A percentile compares a stretch with the other conserved stretches of the same genome.
phyloP scores from a whole-genome alignment of 2,329 filamentous ascomycete genomes.

The Pyrenophora seminiperda region DNA sequence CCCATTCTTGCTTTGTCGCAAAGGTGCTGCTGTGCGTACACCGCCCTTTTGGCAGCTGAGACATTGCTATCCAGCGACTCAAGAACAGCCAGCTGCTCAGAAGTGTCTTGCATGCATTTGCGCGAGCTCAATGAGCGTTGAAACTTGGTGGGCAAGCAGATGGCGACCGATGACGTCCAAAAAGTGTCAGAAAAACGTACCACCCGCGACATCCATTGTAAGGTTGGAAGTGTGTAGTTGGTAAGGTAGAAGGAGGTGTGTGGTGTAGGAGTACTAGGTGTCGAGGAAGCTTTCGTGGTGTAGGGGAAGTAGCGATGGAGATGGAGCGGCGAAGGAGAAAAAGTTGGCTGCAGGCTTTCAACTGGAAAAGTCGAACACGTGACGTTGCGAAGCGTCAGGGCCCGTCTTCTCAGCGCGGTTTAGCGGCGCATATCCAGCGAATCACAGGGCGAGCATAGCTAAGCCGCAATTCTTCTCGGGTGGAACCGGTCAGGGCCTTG shows the following conservation, averaged over 20 bases:
- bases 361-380: slow-evolving; percentile 29
- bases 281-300: slow-evolving; percentile 9
- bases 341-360: slow-evolving; percentile 24
- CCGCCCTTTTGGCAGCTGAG: slow-evolving; percentile 14
- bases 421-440: slow-evolving; percentile 13
- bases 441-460: slow-evolving; percentile 21
- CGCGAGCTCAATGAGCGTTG: slow-evolving; percentile 34
- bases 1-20: slow-evolving; percentile 33
- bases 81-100: slow-evolving; percentile 8
- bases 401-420: slow-evolving; percentile 1
- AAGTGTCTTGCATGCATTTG: slow-evolving; percentile 16
- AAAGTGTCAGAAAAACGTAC: slow-evolving; percentile 40
- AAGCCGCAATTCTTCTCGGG: slow-evolving; percentile 21
- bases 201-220: slow-evolving; percentile 50
- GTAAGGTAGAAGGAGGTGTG: slow-evolving; percentile 2
- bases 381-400: neutral
- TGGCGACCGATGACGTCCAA: slow-evolving; percentile 38
- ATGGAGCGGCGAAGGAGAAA: slow-evolving; percentile 25
- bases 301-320: slow-evolving; percentile 19
- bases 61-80: neutral
- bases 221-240: slow-evolving; percentile 22
- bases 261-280: neutral
- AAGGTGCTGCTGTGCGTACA: slow-evolving; percentile 27
- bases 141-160: slow-evolving; percentile 26
- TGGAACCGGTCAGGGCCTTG: slow-evolving; percentile 21